Evolutionary conservation across 2,329 filamentous ascomycete species (phyloP), one percentile per base, ranked within the genome.

Genomic region (Fusarium napiforme): DNA sequence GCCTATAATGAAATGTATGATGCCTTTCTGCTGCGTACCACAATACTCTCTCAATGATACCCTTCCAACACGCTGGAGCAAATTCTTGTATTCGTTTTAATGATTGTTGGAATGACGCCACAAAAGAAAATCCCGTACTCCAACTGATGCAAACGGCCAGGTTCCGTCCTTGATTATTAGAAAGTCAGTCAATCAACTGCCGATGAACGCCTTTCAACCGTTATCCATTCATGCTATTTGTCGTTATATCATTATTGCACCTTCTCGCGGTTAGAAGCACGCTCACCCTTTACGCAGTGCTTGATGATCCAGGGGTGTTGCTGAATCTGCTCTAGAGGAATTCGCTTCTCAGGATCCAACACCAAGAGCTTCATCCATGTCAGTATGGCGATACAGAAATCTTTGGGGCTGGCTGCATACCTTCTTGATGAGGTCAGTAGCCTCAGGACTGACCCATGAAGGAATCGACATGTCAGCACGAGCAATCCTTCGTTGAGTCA

Each of bases 291-390:
- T 73, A 92, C 88, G 82, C 96, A 98, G 83, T 98, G 94, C 87
- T 98, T 98, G 76, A 98, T 82, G 78, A 99, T 97, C 96, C 96
- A 99, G 23, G 96, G 96, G 82, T 98, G 96, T 59, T 88, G 88
- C 82, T 96, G 92, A 42, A 98, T 93, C 67, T 97, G 92, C 21
- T 97, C 95, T 16, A 99, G 89, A 7, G 95, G 90, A 77, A 99
- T 93, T 74, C 96, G 89, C 87, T 97, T 97, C 79, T 97, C 94
- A 0, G 96, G 96, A 79, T 98, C 95, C 63, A 98, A 88, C 26
- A 98, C 94, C 47, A 99, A 89, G 43, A 97, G 86, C 93, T 93
- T 82, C 53, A 26, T n/a, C 52, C n/a, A 50, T 64, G 73, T 81
- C 64, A 82, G 78, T 60, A 53, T 23, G n/a, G 5, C n/a, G 47